Conservation (phyloP, 2,329 filamentous ascomycete genomes). For the Epichloe bromicola region DNA sequence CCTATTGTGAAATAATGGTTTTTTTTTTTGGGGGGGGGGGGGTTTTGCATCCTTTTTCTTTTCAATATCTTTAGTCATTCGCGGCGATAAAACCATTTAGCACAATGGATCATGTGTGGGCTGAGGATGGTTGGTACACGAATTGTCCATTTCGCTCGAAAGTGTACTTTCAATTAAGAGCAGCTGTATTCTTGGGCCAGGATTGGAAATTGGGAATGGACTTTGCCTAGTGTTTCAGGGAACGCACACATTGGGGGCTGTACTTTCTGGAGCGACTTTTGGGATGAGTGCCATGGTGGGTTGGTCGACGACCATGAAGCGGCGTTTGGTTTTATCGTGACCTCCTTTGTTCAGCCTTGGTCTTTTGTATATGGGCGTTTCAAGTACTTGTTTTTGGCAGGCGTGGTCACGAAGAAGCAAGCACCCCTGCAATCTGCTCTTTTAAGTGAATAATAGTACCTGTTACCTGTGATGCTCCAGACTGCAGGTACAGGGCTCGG, state of each 20-base stretch:
- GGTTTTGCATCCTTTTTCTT: background rate
- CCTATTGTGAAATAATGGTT: no score
- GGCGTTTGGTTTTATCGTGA: background rate
- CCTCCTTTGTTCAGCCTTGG: no score
- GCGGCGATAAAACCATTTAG: background rate
- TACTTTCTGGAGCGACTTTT: background rate
- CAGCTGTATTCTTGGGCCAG: background rate
- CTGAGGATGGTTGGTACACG: background rate
- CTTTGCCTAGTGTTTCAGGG: background rate
- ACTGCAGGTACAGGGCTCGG: background rate
- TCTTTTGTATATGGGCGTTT: no score
- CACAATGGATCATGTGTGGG: background rate
- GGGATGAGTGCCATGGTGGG: background rate
- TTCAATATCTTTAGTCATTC: background rate
- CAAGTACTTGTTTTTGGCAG: no score
- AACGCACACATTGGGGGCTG: background rate
- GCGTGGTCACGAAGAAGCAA: background rate
- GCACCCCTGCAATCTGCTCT: background rate
- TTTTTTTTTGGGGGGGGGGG: no score
- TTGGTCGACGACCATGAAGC: background rate
- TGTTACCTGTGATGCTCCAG: no score
- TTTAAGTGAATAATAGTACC: background rate
- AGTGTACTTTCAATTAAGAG: background rate
- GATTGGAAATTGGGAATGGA: background rate
- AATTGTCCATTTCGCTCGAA: background rate